Conservation (phyloP, 352 stramenopile genomes). For the Phytophthora tubulina region DNA sequence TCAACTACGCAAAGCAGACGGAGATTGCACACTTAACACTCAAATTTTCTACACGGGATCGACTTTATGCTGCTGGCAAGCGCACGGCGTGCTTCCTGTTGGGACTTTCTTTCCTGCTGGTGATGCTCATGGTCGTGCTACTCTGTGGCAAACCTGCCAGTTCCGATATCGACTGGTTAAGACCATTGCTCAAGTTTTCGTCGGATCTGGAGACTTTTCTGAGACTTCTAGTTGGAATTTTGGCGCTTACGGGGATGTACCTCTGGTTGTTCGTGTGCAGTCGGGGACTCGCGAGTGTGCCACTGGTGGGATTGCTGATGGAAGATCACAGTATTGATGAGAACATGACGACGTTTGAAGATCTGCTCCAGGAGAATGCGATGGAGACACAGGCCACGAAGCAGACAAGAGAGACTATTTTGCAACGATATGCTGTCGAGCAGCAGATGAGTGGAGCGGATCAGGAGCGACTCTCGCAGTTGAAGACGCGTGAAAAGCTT, state of each 20-base stretch:
- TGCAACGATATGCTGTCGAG: slow-evolving; percentile 69
- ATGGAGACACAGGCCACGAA: slow-evolving; percentile 74
- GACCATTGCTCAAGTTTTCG: slow-evolving; percentile 79
- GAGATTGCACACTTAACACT: slow-evolving; percentile 87
- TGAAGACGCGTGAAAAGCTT: slow-evolving; percentile 76
- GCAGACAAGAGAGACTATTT: slow-evolving; percentile 78
- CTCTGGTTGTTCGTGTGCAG: slow-evolving; percentile 81
- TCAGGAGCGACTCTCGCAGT: slow-evolving; percentile 74
- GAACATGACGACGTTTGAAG: slow-evolving; percentile 74
- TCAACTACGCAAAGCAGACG: slow-evolving; percentile 86
- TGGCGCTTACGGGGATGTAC: slow-evolving; percentile 80
- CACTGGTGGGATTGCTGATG: slow-evolving; percentile 81
- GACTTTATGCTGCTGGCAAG: slow-evolving; percentile 71
- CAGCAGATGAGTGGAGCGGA: slow-evolving; percentile 78
- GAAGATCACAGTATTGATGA: slow-evolving; percentile 80
- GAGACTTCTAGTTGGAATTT: slow-evolving; percentile 73
- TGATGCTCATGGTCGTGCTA: slow-evolving; percentile 76
- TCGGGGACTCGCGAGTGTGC: slow-evolving; percentile 75
- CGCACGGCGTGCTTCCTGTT: slow-evolving; percentile 82
- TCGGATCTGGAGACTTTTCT: slow-evolving; percentile 80
- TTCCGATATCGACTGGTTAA: slow-evolving; percentile 85
- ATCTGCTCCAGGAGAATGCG: slow-evolving; percentile 77
- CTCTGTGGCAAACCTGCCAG: slow-evolving; percentile 81
- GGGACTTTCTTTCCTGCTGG: slow-evolving; percentile 67
- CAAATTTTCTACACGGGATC: slow-evolving; percentile 60